Conservation (phyloP, 305 asterid genomes). For the Fraxinus dipetala region DNA sequence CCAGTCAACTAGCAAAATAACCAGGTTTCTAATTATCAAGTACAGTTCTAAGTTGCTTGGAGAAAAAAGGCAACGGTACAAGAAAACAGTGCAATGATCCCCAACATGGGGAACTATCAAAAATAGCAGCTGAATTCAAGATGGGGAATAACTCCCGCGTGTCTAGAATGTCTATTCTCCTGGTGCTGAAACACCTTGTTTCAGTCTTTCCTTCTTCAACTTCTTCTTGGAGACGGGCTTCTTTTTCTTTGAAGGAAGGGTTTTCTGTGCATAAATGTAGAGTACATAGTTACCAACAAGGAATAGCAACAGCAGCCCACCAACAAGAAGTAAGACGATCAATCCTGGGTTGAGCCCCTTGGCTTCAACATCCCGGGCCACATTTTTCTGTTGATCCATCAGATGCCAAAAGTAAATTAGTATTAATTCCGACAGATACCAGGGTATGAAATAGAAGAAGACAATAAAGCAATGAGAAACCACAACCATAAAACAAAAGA, state of each 20-base stretch:
- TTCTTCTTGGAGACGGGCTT: conserved; percentile 98
- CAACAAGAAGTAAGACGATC: conserved; percentile 72
- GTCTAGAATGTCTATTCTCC: conserved; percentile 58
- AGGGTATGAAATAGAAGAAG: conserved; percentile 3
- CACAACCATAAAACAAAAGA: background rate
- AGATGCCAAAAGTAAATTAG: background rate
- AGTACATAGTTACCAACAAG: conserved; percentile 81
- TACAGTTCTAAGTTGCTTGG: background rate
- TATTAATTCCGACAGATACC: conserved; percentile 15
- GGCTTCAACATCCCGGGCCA: conserved; percentile 38
- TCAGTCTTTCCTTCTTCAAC: conserved; percentile 90
- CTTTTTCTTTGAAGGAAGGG: conserved; percentile 85
- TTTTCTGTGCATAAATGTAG: conserved; percentile 72
- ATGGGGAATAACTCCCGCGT: background rate
- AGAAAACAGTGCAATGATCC: background rate
- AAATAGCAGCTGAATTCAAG: conserved; percentile 18
- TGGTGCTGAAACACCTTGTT: conserved; percentile 89
- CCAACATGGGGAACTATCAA: background rate
- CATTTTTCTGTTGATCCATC: conserved; percentile 40
- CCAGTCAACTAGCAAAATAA: background rate
- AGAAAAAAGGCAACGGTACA: background rate
- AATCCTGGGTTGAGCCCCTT: conserved; percentile 85
- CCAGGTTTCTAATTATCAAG: background rate
- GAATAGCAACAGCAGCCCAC: conserved; percentile 68
- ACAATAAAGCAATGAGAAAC: background rate